Conservation (phyloP, 805 yeast species). For the Candida bentonensis region DNA sequence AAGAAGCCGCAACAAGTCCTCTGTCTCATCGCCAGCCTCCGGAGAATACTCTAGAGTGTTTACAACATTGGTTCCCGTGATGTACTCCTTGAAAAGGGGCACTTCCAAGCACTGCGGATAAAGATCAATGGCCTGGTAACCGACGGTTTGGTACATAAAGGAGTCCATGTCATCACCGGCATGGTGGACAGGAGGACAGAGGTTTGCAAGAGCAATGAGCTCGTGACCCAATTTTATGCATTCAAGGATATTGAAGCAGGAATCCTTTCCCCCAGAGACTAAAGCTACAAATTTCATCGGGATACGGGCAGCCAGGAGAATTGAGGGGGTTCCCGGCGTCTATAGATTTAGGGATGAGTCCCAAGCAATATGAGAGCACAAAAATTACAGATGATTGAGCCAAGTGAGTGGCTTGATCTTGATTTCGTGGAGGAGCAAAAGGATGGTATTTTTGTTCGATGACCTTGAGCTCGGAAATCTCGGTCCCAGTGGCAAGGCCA, state of each 20-base stretch:
- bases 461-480: too few relatives aligned
- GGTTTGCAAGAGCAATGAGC: constrained; percentile 69
- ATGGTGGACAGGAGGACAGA: constrained; percentile 43
- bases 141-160: constrained; percentile 96
- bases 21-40: constrained; percentile 76
- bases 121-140: constrained; percentile 58
- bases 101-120: constrained; percentile 61
- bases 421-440: too few relatives aligned
- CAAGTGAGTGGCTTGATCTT: too few relatives aligned
- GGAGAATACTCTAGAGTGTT: constrained; percentile 51
- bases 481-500: too few relatives aligned
- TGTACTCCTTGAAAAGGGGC: constrained; percentile 62
- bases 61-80: constrained; percentile 49
- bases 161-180: constrained; percentile 66
- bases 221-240: constrained; percentile 80
- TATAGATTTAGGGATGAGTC: too few relatives aligned
- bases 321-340: too few relatives aligned
- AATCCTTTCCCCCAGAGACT: constrained; percentile 93
- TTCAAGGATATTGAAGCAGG: constrained; percentile 78
- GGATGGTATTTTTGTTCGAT: too few relatives aligned
- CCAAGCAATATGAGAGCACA: too few relatives aligned
- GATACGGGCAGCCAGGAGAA: too few relatives aligned
- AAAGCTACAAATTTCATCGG: constrained; percentile 86
- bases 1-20: constrained; percentile 54
- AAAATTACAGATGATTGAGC: too few relatives aligned